Base-by-base conservation (phyloP, 164 flowering plant species). In the Piper longum region DNA sequence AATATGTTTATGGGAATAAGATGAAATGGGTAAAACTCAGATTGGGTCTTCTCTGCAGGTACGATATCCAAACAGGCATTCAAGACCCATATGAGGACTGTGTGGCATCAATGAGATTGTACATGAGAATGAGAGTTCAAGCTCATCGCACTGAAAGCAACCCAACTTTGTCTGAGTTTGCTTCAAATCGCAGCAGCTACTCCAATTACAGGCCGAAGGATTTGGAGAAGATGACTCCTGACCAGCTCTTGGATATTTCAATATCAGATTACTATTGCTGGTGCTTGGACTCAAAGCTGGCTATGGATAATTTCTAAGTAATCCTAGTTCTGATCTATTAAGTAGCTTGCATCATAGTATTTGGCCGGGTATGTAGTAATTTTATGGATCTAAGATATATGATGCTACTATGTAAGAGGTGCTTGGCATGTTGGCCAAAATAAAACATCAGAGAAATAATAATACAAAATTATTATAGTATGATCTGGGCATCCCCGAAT, bases 71-170 rank as follows among this genome's bases (percentile, higher is more conserved):
- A 69, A 82, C 54, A 6, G 83, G 91, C 1, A 74, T 83, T 43
- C 96, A 92, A 79, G 93, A 89, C 66, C 96, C 96, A 4, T 89
- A 80, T 65, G 96, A 92, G 64, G 96, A 89, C 59, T 87, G 96
- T 67, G 91, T 85, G 13, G 87, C 91, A 26, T 72, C 86, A 51
- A 86, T 89, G 91, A 86, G 87, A 78, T 83, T 92, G 44, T 89
- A 92, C 81, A 80, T 60, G 78, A 83, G 87, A 77, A 87, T 89
- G 92, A 72, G 81, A 61, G 72, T 71, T 17, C 93, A 86, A 74
- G 66, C 9, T 60, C 98, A 92, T 63, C 70, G 42, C 51, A 61
- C 17, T 9, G 60, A 65, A 56, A 79, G 78, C 40, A 74, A 76
- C 64, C 82, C 84, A 2, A 63, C 80, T 4, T 82, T 88, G 59